Base-by-base conservation (phyloP, 2,329 filamentous ascomycete genomes). In the Aspergillus udagawae region DNA sequence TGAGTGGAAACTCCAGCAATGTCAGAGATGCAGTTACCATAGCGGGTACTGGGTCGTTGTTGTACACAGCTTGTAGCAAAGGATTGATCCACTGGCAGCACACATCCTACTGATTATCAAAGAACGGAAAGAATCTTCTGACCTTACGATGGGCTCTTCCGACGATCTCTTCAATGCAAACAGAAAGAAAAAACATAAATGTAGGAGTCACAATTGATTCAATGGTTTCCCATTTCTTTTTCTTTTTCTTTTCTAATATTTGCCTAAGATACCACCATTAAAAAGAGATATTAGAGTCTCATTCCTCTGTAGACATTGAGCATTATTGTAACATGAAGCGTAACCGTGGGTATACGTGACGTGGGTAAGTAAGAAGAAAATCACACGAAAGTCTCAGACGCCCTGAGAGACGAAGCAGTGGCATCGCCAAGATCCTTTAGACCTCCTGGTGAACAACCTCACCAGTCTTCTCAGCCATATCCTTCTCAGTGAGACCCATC, bases 401-500 rank as follows among this genome's bases (percentile, higher is more conserved):
- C 44, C 21, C n/a, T 27, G 14, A 23, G 14, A 23, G 44, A 47
- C 21, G 44, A n/a, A 45, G 20, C 2, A 21, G 10, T 23, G 42
- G 42, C 21, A 45, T 21, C 21, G n/a, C 8, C 42, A 12, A 45
- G 20, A 12, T 20, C 20, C 10, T 47, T 12, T 47, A 47, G 14
- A 47, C 44, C 49, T 51, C 49, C 9, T 51, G 29, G 20, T 51
- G 28, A 4, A 51, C 49, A 51, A 38, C 54, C 5, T 27, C 20
- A 20, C 10, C 49, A 20, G 57, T 49, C 64, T 68, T 67, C 28
- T 69, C 65, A 9, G 29, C 27, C 5, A 60, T 49, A 20, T 56
- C 66, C 70, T 75, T 70, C 20, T 79, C 75, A 44, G 73, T 75
- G 52, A 81, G 67, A 63, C 80, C 77, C 78, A 83, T 82, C 61